Percentiles rank a stretch among this genome's conserved stretches.
Conservation (phyloP, 257 asterid species). For the Solanum bukasovii region DNA sequence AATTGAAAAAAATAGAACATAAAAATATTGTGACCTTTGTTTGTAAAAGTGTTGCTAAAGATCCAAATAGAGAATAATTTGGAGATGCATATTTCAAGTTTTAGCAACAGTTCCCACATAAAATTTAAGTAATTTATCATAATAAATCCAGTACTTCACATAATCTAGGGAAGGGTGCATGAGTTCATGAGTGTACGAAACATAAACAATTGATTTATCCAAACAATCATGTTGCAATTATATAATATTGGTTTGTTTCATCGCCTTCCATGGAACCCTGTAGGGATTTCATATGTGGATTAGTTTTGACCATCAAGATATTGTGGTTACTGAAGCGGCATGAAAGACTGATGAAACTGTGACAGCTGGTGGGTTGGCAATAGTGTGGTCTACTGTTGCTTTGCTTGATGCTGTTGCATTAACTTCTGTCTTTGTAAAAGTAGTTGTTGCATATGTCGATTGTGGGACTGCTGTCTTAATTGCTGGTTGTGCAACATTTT, state of each 20-base stretch:
- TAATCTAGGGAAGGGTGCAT: too few relatives aligned
- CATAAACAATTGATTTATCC: background rate
- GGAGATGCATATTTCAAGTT: too few relatives aligned
- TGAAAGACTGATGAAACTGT: slow-evolving; percentile 37
- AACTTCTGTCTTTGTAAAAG: slow-evolving; percentile 51
- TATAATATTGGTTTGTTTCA: too few relatives aligned
- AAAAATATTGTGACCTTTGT: too few relatives aligned
- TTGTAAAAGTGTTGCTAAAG: too few relatives aligned
- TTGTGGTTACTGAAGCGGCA: too few relatives aligned
- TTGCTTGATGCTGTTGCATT: slow-evolving; percentile 47
- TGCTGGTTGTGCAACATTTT: background rate
- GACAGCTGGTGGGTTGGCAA: slow-evolving; percentile 50
- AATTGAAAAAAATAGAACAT: background rate
- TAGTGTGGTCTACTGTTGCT: slow-evolving; percentile 37
- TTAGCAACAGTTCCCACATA: background rate
- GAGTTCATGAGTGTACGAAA: background rate
- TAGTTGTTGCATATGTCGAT: slow-evolving; percentile 27
- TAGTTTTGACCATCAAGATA: too few relatives aligned
- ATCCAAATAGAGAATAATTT: background rate
- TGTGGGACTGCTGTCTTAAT: background rate
- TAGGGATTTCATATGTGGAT: slow-evolving; percentile 8
- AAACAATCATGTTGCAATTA: background rate
- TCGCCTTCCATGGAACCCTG: background rate
- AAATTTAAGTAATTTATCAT: too few relatives aligned
- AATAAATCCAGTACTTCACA: background rate